Base-by-base conservation (phyloP, 2,329 filamentous ascomycete genomes). In the Aspergillus piperis region DNA sequence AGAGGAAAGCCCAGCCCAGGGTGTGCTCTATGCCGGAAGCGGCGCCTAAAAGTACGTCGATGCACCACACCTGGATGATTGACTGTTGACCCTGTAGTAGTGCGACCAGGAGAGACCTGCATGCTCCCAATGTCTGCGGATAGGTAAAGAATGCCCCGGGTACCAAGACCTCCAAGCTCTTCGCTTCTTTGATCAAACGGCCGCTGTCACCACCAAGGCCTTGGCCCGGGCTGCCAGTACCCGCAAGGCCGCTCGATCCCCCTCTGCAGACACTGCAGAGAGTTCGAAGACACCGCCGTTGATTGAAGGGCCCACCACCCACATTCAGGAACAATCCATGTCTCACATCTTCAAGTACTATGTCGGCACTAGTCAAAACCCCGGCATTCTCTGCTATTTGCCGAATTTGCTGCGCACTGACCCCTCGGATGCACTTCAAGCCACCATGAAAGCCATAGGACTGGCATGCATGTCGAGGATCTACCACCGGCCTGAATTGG, bases 41-140 rank as follows among this genome's bases (percentile, higher is more conserved):
- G 64, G 15, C 60, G 64, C 7, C 60, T 64, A 3, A 57, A 36
- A 17, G 64, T 66, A 57, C 7, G 62, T 57, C 2, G 4, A 5
- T 23, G 19, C 41, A 5, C 41, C 32, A 36, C 32, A 0, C 15
- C 44, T 13, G 25, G 21, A 11, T 30, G 6, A 23, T 21, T 5
- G 41, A 6, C 54, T 15, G 41, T 54, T 55, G 23, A 60, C 36
- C 25, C 3, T 3, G 15, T 19, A 30, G 53, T 42, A 67, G 65
- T 67, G 65, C 52, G 65, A 66, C 57, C 65, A 58, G 15, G 54
- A 44, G n/a, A 30, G 48, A 2, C 64, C 65, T 15, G 64, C 63
- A 4, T 67, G 62, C 27, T 63, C 62, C 10, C 59, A 66, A 32
- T 67, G 65, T 27, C 13, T 63, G 5, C 39, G 64, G 27, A 55